Evolutionary conservation across 1,284 basidiomycete genomes (phyloP), one percentile per base, ranked within the genome.

Genomic region (Apiotrichum laibachii): DNA sequence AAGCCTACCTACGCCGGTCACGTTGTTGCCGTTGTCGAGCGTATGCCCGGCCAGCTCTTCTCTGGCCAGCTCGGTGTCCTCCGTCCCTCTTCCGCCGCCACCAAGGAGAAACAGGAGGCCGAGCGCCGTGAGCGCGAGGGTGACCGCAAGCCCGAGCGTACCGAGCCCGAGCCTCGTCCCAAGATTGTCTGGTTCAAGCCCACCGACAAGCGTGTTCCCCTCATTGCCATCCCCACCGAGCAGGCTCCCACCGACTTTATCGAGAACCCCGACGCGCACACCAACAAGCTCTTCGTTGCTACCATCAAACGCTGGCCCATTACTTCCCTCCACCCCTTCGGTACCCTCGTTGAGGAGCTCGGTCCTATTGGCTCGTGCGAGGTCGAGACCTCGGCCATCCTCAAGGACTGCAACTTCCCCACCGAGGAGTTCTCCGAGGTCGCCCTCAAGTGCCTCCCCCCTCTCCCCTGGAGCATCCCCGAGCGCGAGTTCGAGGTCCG

Each of bases 141-240:
- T 53, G 92, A 94, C 73, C 58, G 55, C 50, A 54, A 46, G 48
- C 72, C 73, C n/a, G 88, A 88, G 60, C 87, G 90, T 69, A 87
- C 64, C 85, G 62, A 87, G 9, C 85, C 89, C 50, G 90, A 92
- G 77, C 72, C 76, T 42, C 88, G 94, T 46, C 96, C 95, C 66
- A 99, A 97, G 84, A 99, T 99, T 69, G 93, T 99, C 55, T 99
- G 96, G 96, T 98, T 99, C 84, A 95, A 98, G 79, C 96, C 96
- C 2, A 97, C 95, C 40, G 94, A 98, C 83, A 99, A 99, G 81
- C 90, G 96, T 64, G 96, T 99, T 7, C 96, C 96, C 53, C 84
- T 99, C 47, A 98, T 99, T 72, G 96, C 96, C 55, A 99, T 99
- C 67, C 96, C 95, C n/a, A 96, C 92, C 15, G 96, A 99, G 73